Evolutionary conservation across 345 rosid species (phyloP), one percentile per base, ranked within the genome.

Genomic region (Boechera divaricarpa): DNA sequence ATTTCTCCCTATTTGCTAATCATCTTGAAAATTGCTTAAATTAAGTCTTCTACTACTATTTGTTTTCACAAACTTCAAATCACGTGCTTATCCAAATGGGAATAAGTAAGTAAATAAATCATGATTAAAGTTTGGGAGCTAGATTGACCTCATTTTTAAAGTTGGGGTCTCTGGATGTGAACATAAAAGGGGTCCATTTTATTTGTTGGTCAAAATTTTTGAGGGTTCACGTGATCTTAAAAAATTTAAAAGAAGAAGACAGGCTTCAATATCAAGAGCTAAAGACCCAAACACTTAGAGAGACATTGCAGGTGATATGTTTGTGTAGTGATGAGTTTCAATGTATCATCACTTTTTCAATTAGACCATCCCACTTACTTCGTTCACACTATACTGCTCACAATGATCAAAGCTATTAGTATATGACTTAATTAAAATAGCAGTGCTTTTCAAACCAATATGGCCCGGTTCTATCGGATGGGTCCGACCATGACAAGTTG

Each of bases 271-370:
- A 31, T 54, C 44, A 77, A 77, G 65, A 70, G 75, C 76, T 54
- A 70, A 54, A 70, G 51, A 53, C 63, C 75, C 80, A 52, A 76
- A 70, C 57, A 69, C 63, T 75, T 68, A 69, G 62, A 69, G 36
- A 77, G 65, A 77, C 76, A 63, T 53, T 77, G 76, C 70, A 70
- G 36, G 66, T 45, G 75, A 54, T 54, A 35, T 54, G 80, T 77
- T 63, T 77, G 59, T 44, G 8, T 70, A 63, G 75, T 77, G 75
- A 70, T 69, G 75, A 63, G 80, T 77, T 77, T 69, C 80, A 74
- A 44, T 48, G 72, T 29, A 75, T 61, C 74, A 45, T 28, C 66
- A 44, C 70, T 67, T 57, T 68, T 53, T 67, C 56, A 47, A 10
- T 55, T 67, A 74, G 74, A 68, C 63, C 70, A 73, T 68, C 70